Conservation (phyloP, 1,139 yeast species). For the Magnusiomyces clavatus region DNA sequence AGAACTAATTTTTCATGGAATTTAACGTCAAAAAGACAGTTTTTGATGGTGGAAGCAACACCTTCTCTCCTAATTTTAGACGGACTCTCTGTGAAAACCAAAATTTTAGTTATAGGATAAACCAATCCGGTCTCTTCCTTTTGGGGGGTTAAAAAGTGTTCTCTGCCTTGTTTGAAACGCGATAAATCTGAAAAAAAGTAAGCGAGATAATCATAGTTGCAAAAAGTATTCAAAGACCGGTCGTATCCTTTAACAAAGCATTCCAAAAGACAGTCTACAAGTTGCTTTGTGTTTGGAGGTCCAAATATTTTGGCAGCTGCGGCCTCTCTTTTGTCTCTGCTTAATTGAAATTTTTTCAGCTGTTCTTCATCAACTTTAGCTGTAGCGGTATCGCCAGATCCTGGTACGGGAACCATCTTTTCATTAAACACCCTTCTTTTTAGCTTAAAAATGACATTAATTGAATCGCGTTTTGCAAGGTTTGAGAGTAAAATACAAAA, state of each 20-base stretch:
- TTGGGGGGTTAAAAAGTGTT: slow-evolving; percentile 61
- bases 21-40: slow-evolving; percentile 73
- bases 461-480: slow-evolving; percentile 67
- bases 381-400: slow-evolving; percentile 10
- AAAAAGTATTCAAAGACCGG: slow-evolving; percentile 59
- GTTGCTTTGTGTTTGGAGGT: slow-evolving; percentile 37
- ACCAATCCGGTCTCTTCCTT: slow-evolving; percentile 60
- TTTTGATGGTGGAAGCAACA: slow-evolving; percentile 87
- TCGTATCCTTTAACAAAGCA: slow-evolving; percentile 84
- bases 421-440: slow-evolving; percentile 21
- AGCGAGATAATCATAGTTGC: slow-evolving; percentile 74
- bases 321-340: slow-evolving; percentile 2
- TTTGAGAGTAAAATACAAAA: slow-evolving; percentile 81
- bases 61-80: slow-evolving; percentile 81
- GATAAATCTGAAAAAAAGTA: slow-evolving; percentile 89
- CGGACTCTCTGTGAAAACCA: slow-evolving; percentile 79
- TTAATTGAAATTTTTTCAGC: slow-evolving; percentile 3
- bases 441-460: slow-evolving; percentile 49
- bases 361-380: slow-evolving; percentile 12
- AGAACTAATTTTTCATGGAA: slow-evolving; percentile 53
- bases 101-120: slow-evolving; percentile 69
- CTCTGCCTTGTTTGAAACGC: slow-evolving; percentile 59
- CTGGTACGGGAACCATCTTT: not conserved
- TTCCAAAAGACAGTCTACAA: slow-evolving; percentile 82
- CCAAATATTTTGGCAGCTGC: slow-evolving; percentile 5